A percentile compares a stretch with the other conserved stretches of the same genome.
These are phyloP conservation scores for Thamnidium elegans DNA, from an alignment of 192 early-diverging fungal species.

Conservation along the genomic window DNA sequence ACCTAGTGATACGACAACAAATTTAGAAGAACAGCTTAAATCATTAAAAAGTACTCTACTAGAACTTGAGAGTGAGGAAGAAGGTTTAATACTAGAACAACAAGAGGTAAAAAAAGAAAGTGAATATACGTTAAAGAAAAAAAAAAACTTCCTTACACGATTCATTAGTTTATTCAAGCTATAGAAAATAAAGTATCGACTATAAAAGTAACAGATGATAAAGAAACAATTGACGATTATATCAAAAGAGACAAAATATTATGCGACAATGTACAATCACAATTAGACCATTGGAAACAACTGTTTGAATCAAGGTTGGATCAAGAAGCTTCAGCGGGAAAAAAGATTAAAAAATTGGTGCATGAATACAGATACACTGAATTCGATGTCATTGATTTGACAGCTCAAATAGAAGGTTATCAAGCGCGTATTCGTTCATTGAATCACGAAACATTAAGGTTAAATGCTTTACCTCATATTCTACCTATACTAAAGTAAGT, in stretches of 20 bases:
- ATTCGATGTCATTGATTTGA: background rate
- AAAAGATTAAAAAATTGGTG: background rate
- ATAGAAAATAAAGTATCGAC: too few relatives aligned
- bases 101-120: background rate
- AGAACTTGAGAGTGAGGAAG: background rate
- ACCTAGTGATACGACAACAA: background rate
- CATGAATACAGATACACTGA: constrained; percentile 1
- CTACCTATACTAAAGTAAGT: constrained; percentile 9
- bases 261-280: too few relatives aligned
- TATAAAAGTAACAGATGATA: too few relatives aligned
- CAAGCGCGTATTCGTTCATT: background rate
- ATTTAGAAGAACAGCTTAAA: background rate
- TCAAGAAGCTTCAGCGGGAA: background rate
- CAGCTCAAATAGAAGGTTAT: constrained; percentile 1
- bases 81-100: background rate
- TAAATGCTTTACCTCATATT: constrained; percentile 9
- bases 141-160: too few relatives aligned
- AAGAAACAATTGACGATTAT: too few relatives aligned
- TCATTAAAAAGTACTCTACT: background rate
- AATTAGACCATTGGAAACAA: too few relatives aligned
- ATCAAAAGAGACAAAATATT: too few relatives aligned
- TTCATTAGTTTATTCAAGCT: too few relatives aligned
- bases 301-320: too few relatives aligned
- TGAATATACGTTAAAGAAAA: too few relatives aligned
- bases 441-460: background rate